Evolutionary conservation across 768 basidiomycete species (phyloP), one percentile per base, ranked within the genome.

Genomic region (Hemileccinum impolitum): DNA sequence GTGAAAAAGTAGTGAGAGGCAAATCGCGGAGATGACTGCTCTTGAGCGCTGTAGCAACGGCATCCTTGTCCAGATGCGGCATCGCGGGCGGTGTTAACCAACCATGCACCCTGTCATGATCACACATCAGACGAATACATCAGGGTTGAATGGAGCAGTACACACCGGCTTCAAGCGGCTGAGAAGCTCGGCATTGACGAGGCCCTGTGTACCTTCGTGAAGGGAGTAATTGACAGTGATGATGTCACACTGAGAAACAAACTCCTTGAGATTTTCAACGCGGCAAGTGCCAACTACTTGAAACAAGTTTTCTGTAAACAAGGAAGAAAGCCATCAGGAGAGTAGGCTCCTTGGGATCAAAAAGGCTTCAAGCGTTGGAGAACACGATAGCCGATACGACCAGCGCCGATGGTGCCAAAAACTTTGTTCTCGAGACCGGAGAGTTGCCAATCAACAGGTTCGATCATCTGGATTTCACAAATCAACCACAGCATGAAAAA

Each of bases 31-130:
- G 69, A 19, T 88, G 86, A n/a, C 91, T 89, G 50, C 77, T 81
- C 71, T 79, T 75, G 47, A 94, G 68, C 12, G 90, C 90, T 2
- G 68, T 79, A 13, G 84, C 82, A 51, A 94, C 85, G 32, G 82
- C 90, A 55, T 91, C 81, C 58, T 81, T 81, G 69, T 89, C 83
- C 87, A 90, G 59, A 94, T 91, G n/a, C n/a, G 34, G 92, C 91
- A 49, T 90, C 90, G 57, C 90, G 87, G 43, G 89, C 89, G 21
- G 90, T 91, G 79, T 94, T 94, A 62, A 95, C 88, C 58, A 93
- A 79, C 85, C 86, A 91, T n/a, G 90, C 80, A 44, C 90, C 91
- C 67, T 87, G 84, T 15, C 3, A 6, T 8, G 15, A 23, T 6
- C 10, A 6, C 23, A 32, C 7, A 23, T 48, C 30, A 48, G 30